Evolutionary conservation across 345 rosid species (phyloP).

Genomic region (Brassica rapa): DNA sequence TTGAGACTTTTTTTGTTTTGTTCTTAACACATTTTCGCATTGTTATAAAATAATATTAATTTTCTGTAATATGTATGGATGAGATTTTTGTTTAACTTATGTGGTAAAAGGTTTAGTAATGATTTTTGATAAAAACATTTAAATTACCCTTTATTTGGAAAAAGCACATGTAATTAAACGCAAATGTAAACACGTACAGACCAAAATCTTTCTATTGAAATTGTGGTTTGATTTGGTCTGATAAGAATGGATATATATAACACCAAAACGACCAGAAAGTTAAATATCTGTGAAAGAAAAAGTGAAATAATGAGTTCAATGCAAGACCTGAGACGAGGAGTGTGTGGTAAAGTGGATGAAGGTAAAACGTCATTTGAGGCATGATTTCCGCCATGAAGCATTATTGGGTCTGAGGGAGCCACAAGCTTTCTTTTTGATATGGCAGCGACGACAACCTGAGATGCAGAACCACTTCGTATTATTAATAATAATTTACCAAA

Average conservation of each 20-base stretch:
- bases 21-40: not conserved
- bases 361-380: conserved; percentile 38
- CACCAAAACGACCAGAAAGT: conserved; percentile 18
- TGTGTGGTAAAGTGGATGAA: conserved; percentile 48
- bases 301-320: conserved; percentile 17
- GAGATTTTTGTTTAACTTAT: not conserved
- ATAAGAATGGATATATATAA: conserved; percentile 8
- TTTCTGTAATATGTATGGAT: not conserved
- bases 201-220: not conserved
- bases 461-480: conserved; percentile 21
- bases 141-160: not conserved
- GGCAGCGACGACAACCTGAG: conserved; percentile 93
- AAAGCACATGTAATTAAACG: not conserved
- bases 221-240: conserved; percentile 3
- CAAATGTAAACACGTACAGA: not conserved
- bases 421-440: conserved; percentile 69
- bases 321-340: conserved; percentile 70
- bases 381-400: conserved; percentile 58
- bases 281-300: conserved; percentile 2
- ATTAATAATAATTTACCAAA: not conserved
- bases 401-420: conserved; percentile 58
- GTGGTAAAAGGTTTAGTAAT: not conserved
- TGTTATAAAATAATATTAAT: not conserved
- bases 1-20: conserved; percentile 19
- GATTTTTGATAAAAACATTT: not conserved